Percentiles rank a stretch among this genome's conserved stretches.
Conservation (phyloP, 352 stramenopile species). For the Stramenopiles sp. region DNA sequence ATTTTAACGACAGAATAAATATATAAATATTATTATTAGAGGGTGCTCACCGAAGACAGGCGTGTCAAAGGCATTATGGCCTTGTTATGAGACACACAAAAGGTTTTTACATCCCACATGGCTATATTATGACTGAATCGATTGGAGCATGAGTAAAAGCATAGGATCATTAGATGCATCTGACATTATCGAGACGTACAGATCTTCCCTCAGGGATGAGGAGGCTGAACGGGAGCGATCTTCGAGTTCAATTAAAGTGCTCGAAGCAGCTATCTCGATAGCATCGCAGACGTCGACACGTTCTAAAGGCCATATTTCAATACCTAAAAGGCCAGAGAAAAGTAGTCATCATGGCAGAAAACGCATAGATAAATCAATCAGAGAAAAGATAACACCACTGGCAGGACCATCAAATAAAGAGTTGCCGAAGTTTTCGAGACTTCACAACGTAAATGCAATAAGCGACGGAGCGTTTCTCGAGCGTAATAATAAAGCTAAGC, state of each 20-base stretch:
- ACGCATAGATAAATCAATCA: neutral
- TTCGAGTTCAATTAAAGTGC: neutral
- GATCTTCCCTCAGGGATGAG: neutral
- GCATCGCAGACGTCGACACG: neutral
- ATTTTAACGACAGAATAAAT: too few species aligned
- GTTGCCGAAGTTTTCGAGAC: neutral
- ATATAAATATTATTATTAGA: too few species aligned
- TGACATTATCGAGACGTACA: neutral
- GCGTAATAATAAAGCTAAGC: neutral
- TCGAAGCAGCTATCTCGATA: neutral
- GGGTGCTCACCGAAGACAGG: too few species aligned
- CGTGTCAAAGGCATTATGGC: too few species aligned
- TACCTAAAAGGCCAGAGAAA: neutral
- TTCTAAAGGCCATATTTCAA: neutral
- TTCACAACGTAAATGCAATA: neutral
- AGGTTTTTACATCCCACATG: too few species aligned
- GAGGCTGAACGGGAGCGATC: neutral
- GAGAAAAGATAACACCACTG: neutral
- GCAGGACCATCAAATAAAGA: neutral
- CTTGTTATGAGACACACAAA: too few species aligned
- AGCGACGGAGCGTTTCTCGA: neutral
- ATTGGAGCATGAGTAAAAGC: neutral
- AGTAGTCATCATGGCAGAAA: neutral
- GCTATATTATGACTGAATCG: neutral
- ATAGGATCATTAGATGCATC: neutral